Percentiles rank a stretch among this genome's conserved stretches.
These are phyloP conservation scores for Haematococcus lacustris DNA, from an alignment of 139 green algal genomes.

Conservation along the genomic window DNA sequence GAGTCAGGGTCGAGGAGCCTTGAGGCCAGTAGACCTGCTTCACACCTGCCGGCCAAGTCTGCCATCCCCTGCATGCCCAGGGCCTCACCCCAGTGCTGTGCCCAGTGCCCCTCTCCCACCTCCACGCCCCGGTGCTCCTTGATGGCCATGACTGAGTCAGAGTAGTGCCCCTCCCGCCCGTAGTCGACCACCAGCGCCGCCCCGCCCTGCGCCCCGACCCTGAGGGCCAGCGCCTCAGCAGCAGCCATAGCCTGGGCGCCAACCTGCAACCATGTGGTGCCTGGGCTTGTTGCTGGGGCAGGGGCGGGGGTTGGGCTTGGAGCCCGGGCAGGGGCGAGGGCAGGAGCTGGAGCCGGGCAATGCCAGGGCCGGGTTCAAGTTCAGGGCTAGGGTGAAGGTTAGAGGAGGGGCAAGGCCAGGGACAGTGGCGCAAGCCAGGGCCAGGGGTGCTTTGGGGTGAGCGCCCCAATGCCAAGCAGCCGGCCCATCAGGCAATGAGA, in stretches of 20 bases:
- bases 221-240: constrained; percentile 51
- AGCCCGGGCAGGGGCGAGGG: no score
- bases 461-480: no score
- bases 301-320: no score
- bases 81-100: not conserved
- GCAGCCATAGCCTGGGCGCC: constrained; percentile 55
- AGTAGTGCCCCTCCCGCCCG: constrained; percentile 67
- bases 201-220: constrained; percentile 40
- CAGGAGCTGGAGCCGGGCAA: no score
- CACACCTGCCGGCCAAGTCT: not conserved
- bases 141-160: constrained; percentile 63
- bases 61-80: not conserved
- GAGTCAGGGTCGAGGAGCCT: no score
- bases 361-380: not conserved
- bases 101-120: constrained; percentile 10
- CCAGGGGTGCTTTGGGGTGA: no score
- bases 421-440: no score
- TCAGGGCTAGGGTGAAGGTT: not conserved
- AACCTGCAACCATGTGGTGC: constrained; percentile 18
- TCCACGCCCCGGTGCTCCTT: constrained; percentile 33
- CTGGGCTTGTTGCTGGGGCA: not conserved
- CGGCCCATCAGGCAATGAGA: no score
- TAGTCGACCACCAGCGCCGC: constrained; percentile 95
- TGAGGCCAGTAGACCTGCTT: not conserved
- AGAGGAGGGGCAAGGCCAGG: no score